These are phyloP conservation scores for Trichoderma breve DNA, from an alignment of 2,329 filamentous ascomycete genomes.

Conservation along the genomic window DNA sequence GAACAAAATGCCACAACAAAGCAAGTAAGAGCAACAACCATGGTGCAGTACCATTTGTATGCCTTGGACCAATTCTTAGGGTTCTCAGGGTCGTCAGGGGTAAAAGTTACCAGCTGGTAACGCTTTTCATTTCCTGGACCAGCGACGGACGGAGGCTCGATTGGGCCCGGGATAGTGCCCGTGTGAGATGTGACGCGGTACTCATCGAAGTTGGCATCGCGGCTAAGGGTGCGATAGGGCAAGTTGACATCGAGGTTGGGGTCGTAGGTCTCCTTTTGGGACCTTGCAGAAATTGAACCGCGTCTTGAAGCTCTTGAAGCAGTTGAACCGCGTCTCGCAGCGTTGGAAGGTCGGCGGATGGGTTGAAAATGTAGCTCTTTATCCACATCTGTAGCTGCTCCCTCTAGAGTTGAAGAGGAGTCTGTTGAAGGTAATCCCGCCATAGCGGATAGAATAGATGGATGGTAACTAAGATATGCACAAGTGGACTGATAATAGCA, in stretches of 20 bases:
- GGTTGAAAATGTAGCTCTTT: not conserved
- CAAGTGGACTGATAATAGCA: not conserved
- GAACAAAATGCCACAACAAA: slow-evolving; percentile 72
- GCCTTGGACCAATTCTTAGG: slow-evolving; percentile 82
- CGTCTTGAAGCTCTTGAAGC: not conserved
- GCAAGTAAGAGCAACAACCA: slow-evolving; percentile 75
- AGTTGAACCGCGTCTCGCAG: not conserved
- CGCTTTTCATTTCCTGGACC: slow-evolving; percentile 25
- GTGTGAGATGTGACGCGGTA: slow-evolving; percentile 60
- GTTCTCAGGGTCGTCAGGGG: slow-evolving; percentile 68
- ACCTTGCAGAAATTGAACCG: not conserved
- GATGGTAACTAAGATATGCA: not conserved
- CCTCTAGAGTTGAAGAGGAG: slow-evolving; percentile 1
- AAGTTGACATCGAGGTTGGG: slow-evolving; percentile 53
- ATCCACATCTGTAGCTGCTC: not conserved
- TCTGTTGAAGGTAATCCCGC: not conserved
- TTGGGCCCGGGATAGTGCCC: slow-evolving; percentile 58
- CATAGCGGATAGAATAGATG: not conserved
- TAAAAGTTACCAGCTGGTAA: slow-evolving; percentile 63
- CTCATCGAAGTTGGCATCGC: slow-evolving; percentile 62
- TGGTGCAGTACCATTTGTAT: slow-evolving; percentile 81
- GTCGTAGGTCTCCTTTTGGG: slow-evolving; percentile 38
- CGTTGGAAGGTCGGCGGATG: not conserved
- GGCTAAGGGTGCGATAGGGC: slow-evolving; percentile 62
- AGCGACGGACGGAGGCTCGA: slow-evolving; percentile 29